Conservation (phyloP, 2,329 filamentous ascomycete species). For the Penicillium nordicum region DNA sequence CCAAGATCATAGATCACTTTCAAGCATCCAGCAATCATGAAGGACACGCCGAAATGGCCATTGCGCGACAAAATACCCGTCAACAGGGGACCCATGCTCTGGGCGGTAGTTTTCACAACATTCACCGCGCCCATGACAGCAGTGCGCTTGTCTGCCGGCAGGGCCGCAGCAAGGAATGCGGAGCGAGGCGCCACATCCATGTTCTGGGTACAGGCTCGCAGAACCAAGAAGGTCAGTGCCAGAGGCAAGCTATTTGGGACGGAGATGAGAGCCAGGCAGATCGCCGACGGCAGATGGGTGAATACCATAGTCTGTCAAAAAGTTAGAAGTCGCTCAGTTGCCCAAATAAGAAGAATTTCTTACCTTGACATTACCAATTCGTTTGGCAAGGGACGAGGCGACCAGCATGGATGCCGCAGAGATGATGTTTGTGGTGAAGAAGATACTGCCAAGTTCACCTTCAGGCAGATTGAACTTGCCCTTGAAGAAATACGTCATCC, state of each 20-base stretch:
- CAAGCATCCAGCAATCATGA: slow-evolving; percentile 60
- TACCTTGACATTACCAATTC: slow-evolving; percentile 53
- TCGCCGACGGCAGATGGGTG: slow-evolving; percentile 66
- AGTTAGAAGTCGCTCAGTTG: slow-evolving; percentile 9
- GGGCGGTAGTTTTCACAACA: slow-evolving; percentile 62
- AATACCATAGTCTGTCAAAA: slow-evolving; percentile 66
- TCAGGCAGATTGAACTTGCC: slow-evolving; percentile 54
- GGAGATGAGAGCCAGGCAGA: slow-evolving; percentile 63
- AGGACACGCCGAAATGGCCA: slow-evolving; percentile 59
- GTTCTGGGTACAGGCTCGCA: slow-evolving; percentile 59
- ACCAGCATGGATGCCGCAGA: slow-evolving; percentile 44
- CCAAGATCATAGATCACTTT: slow-evolving; percentile 62
- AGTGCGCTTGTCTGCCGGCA: slow-evolving; percentile 64
- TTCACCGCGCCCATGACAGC: slow-evolving; percentile 69
- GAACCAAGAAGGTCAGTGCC: slow-evolving; percentile 58
- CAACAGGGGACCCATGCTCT: slow-evolving; percentile 60
- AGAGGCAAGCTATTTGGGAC: slow-evolving; percentile 52
- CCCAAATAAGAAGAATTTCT: slow-evolving; percentile 13
- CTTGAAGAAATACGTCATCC: slow-evolving; percentile 58
- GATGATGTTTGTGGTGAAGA: slow-evolving; percentile 48
- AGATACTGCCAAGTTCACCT: slow-evolving; percentile 53
- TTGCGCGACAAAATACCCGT: slow-evolving; percentile 61
- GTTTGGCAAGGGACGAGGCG: slow-evolving; percentile 63
- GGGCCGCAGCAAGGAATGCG: slow-evolving; percentile 65
- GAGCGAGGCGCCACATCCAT: slow-evolving; percentile 71